Conservation (phyloP, 148 eudicot species). For the Euryodendron excelsum region DNA sequence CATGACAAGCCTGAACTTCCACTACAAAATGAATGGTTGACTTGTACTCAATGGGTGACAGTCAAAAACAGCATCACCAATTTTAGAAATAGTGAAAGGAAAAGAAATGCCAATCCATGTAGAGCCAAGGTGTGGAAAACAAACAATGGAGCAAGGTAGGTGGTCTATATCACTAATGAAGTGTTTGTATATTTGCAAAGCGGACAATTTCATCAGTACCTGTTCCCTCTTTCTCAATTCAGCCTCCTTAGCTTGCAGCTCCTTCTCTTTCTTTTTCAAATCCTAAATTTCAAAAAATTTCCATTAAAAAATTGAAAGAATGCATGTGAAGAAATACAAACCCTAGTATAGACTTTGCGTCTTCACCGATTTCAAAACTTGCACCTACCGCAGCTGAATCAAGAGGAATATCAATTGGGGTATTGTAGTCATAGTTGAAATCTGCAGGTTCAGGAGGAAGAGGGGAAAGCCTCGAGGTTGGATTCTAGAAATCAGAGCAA, state of each 20-base stretch:
- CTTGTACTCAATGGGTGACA: neutral
- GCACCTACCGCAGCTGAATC: slow-evolving; percentile 38
- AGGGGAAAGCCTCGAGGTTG: slow-evolving; percentile 83
- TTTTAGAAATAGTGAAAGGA: neutral
- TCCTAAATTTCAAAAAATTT: slow-evolving; percentile 39
- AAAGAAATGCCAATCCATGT: neutral
- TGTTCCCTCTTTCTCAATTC: slow-evolving; percentile 83
- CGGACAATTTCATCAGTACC: slow-evolving; percentile 33
- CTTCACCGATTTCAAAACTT: neutral
- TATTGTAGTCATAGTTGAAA: slow-evolving; percentile 65
- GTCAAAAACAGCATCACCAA: slow-evolving; percentile 1
- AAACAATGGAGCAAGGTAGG: neutral
- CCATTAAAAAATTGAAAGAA: neutral
- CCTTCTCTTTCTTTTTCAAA: slow-evolving; percentile 85
- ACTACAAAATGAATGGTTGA: neutral
- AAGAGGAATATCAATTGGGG: slow-evolving; percentile 78
- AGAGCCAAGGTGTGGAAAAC: neutral
- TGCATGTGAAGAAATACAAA: neutral
- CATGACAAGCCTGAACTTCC: neutral
- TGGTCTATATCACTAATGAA: neutral
- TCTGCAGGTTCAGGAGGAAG: slow-evolving; percentile 94
- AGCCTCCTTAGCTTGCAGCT: slow-evolving; percentile 83
- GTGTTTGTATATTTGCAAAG: neutral
- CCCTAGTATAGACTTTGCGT: neutral
- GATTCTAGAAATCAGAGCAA: slow-evolving; percentile 38